These are phyloP conservation scores for Malania oleifera DNA, from an alignment of 164 flowering plant species.

Conservation along the genomic window DNA sequence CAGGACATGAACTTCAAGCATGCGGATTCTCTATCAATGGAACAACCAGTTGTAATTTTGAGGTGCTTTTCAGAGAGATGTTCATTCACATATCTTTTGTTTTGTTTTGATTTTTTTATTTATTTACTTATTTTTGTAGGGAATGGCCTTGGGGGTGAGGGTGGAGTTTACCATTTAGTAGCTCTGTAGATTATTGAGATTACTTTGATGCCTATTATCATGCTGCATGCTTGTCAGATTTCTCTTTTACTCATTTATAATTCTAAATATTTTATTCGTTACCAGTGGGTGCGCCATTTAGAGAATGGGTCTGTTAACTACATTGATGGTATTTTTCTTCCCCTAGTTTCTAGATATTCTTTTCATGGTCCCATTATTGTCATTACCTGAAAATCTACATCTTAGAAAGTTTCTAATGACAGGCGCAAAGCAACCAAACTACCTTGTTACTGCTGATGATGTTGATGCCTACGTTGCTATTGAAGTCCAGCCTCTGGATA, in stretches of 20 bases:
- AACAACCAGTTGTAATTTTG: constrained; percentile 95
- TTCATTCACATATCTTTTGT: too few species aligned
- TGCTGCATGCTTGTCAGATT: background rate
- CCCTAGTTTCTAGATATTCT: background rate
- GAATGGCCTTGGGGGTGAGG: too few species aligned
- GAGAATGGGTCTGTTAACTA: constrained; percentile 93
- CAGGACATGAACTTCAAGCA: constrained; percentile 80
- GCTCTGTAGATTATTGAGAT: background rate
- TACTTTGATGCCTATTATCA: background rate
- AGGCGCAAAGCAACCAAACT: constrained; percentile 96
- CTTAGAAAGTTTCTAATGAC: constrained; percentile 12
- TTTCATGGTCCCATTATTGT: background rate
- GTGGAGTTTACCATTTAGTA: too few species aligned
- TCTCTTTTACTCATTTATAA: background rate
- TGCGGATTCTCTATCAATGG: constrained; percentile 88
- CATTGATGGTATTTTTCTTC: constrained; percentile 58
- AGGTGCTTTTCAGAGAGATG: constrained; percentile 38
- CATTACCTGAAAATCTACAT: background rate
- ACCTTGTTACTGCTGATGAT: constrained; percentile 94
- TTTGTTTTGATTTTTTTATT: background rate
- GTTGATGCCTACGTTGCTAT: constrained; percentile 84
- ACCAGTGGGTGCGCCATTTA: constrained; percentile 88
- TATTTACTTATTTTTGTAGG: background rate
- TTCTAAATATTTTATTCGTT: constrained; percentile 11
- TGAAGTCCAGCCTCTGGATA: constrained; percentile 94